Evolutionary conservation across 768 basidiomycete genomes (phyloP), one percentile per base, ranked within the genome.

Genomic region (Lentinula boryana): DNA sequence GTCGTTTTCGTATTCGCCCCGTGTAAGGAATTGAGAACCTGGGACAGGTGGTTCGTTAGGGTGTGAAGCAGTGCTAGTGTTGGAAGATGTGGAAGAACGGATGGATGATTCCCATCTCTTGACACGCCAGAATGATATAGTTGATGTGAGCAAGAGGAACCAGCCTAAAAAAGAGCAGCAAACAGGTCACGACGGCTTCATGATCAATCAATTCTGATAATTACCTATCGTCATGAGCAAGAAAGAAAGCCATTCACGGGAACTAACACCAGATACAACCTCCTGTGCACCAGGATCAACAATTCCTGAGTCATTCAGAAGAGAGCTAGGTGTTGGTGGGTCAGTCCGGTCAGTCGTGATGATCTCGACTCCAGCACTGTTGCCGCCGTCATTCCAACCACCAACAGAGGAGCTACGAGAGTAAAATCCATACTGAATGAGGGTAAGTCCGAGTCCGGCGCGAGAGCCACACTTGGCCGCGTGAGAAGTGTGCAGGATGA

Each of bases 381-480:
- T 66, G n/a, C 65, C 67, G 8, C 54, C 68, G 43, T 67, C 61
- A 55, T 60, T 65, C 63, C 72, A 70, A 56, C 55, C 40, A 56
- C 40, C 40, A 64, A 72, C 64, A 12, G 65, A 66, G 41, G 70
- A 70, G 12, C 71, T 63, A 56, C 84, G 84, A 12, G 89, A 84
- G 69, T 85, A 87, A 67, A 95, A 84, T 1, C 95, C 96, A 66
- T 88, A 93, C 68, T 98, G 96, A 64, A 98, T 95, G 62, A 98
- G 78, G 0, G 93, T 98, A 66, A 97, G 80, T 16, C 96, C 96
- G n/a, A 99, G 84, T 33, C 96, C 96, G 0, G 93, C 94, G 48
- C 93, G 88, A 15, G 93, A 93, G 54, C 97, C 97, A 69, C 84
- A 92, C 72, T 95, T 95, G 62, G 89, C 92, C 0, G 97, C 93